Evolutionary conservation across 495 filamentous ascomycete genomes (phyloP).

Genomic region (Penicillium steckii): DNA sequence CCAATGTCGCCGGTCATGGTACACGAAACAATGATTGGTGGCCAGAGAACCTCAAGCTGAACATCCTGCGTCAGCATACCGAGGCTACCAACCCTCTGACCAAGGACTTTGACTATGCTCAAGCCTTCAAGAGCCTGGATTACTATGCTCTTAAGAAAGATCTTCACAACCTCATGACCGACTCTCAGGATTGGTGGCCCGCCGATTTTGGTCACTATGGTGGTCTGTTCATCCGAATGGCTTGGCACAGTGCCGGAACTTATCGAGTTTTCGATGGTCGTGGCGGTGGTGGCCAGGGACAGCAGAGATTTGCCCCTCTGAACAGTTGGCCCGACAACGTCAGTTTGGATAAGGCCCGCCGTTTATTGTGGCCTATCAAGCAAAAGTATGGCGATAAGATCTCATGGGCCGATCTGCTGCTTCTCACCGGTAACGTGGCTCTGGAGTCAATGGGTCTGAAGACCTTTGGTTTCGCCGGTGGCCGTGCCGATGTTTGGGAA

Average conservation of each 20-base stretch:
- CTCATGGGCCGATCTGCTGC: slow-evolving; percentile 69
- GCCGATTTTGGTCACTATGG: slow-evolving; percentile 78
- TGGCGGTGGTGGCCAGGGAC: slow-evolving; percentile 67
- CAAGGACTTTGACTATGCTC: slow-evolving; percentile 65
- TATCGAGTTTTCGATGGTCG: slow-evolving; percentile 72
- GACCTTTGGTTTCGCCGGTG: slow-evolving; percentile 70
- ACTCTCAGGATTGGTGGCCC: slow-evolving; percentile 75
- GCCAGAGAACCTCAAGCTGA: slow-evolving; percentile 61
- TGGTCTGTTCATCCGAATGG: slow-evolving; percentile 73
- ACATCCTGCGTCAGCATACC: slow-evolving; percentile 71
- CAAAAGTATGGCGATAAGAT: slow-evolving; percentile 80
- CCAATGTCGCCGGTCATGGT: slow-evolving; percentile 60
- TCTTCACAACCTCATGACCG: slow-evolving; percentile 62
- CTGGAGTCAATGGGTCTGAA: slow-evolving; percentile 73
- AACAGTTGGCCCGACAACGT: slow-evolving; percentile 82
- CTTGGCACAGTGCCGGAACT: slow-evolving; percentile 74
- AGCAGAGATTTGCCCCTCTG: slow-evolving; percentile 73
- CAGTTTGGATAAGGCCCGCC: slow-evolving; percentile 72
- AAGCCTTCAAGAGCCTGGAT: slow-evolving; percentile 68
- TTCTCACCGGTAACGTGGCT: slow-evolving; percentile 70
- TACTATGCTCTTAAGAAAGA: slow-evolving; percentile 72
- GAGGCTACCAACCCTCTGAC: slow-evolving; percentile 55
- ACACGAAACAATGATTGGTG: slow-evolving; percentile 68
- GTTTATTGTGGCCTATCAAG: slow-evolving; percentile 76
- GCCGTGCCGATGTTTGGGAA: slow-evolving; percentile 67